Base-by-base conservation (phyloP, 208 protist species). In the Trypanosoma platydactyli region DNA sequence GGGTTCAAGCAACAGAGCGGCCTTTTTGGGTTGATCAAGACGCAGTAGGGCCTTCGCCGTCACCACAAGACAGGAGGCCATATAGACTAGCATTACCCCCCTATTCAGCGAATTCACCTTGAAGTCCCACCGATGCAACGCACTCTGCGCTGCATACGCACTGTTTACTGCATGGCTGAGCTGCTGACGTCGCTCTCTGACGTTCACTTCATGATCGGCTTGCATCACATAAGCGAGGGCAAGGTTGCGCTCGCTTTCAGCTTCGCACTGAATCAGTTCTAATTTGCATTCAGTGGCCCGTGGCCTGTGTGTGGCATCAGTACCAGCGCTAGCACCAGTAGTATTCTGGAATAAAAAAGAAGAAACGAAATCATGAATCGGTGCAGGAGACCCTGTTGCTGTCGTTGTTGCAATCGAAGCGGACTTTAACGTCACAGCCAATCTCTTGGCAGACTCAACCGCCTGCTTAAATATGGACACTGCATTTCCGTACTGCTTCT, bases 141-240 rank as follows among this genome's bases (percentile, higher is more conserved):
- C 81, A 48, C 76, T 79, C 71, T 93, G 86, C n/a, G 89, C 89
- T 33, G 84, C 87, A 67, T 95, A 95, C 33, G 89, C 89, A 65
- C 74, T 84, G 67, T 76, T 93, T 11, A 93, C 89, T 9, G 89
- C 89, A 72, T 95, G 77, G 73, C 79, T 93, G 27, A 95, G 72
- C 79, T 93, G 76, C 48, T 80, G 69, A 41, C 84, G 73, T 1
- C 86, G 89, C 55, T 81, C 66, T 2, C 59, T 75, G 38, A 95
- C 83, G 66, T 95, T 95, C 15, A 95, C 86, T 70, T 95, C 89
- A 62, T 92, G 84, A 57, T 95, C 86, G 12, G 89, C 89, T 64
- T 90, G 79, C 2, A 71, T 78, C 12, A 95, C 86, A 46, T 80
- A 91, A 27, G 84, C 79, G 49, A 95, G 77, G 29, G 89, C 87